Conservation (phyloP, 1,284 basidiomycete genomes). For the Athelia sp. region DNA sequence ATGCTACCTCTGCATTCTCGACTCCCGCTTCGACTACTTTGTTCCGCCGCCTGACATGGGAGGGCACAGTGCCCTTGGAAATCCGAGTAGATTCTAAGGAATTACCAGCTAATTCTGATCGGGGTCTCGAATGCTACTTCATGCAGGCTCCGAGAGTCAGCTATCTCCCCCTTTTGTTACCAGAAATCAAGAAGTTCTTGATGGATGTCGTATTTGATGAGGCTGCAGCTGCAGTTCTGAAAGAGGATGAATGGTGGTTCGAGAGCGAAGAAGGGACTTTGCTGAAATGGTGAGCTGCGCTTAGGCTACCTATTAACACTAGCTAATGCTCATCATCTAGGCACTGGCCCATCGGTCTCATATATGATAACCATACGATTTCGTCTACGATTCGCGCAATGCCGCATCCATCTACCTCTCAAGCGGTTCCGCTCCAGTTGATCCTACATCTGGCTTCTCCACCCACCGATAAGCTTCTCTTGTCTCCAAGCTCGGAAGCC, state of each 20-base stretch:
- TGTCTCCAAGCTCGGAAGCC: constrained; percentile 72
- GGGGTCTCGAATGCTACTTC: constrained; percentile 82
- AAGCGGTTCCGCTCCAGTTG: constrained; percentile 63
- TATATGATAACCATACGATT: constrained; percentile 80
- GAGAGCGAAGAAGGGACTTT: constrained; percentile 72
- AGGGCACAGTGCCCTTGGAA: constrained; percentile 81
- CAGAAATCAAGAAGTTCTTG: constrained; percentile 80
- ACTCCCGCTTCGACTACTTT: constrained; percentile 61
- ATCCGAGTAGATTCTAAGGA: constrained; percentile 81
- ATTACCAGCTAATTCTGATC: constrained; percentile 81
- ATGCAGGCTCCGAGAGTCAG: constrained; percentile 84
- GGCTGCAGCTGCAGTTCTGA: constrained; percentile 60
- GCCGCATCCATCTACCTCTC: constrained; percentile 35
- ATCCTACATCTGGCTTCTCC: constrained; percentile 83
- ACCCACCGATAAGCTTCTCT: constrained; percentile 78
- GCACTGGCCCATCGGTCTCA: constrained; percentile 94
- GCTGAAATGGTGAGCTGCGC: constrained; percentile 66
- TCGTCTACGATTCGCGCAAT: constrained; percentile 49
- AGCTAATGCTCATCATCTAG: constrained; percentile 34
- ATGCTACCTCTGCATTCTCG: constrained; percentile 46
- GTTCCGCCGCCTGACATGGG: constrained; percentile 79
- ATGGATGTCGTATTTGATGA: constrained; percentile 89
- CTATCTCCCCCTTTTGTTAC: constrained; percentile 87
- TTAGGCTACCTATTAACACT: neutral
- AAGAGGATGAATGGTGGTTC: constrained; percentile 94